Percentiles rank a stretch among this genome's conserved stretches.
These are phyloP conservation scores for Gossypium sturtianum DNA, from an alignment of 345 rosid genomes.

Conservation along the genomic window DNA sequence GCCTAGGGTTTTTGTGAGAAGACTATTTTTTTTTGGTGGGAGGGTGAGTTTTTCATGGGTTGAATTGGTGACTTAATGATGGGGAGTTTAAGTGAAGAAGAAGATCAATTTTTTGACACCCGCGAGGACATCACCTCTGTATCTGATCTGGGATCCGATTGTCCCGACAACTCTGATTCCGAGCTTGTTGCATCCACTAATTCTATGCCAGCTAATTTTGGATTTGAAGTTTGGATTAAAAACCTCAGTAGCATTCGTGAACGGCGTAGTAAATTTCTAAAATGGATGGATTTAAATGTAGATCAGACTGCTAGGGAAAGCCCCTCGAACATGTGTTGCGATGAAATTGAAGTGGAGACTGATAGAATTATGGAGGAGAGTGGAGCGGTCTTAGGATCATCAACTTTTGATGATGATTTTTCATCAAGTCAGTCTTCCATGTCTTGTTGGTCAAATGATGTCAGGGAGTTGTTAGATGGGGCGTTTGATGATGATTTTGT, in stretches of 20 bases:
- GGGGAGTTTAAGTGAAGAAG: not conserved
- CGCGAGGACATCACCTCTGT: not conserved
- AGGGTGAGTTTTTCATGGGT: not conserved
- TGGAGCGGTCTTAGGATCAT: not conserved
- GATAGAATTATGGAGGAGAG: not conserved
- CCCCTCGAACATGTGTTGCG: not conserved
- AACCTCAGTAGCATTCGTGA: not conserved
- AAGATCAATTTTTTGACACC: not conserved
- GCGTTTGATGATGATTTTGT: not conserved
- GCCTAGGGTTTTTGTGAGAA: not conserved
- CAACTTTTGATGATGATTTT: not conserved
- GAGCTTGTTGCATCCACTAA: not conserved
- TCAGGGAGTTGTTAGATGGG: not conserved
- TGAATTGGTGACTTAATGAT: not conserved
- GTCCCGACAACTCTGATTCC: not conserved
- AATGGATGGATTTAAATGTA: not conserved
- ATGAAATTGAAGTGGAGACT: slow-evolving; percentile 1
- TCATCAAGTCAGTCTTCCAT: not conserved
- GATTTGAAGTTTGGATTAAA: not conserved
- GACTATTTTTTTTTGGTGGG: not conserved
- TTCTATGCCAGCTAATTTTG: not conserved
- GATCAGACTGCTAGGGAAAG: not conserved
- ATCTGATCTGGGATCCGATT: not conserved
- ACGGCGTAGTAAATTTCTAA: not conserved
- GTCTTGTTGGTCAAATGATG: not conserved